These are phyloP conservation scores for Microbotryomycetes sp. DNA, from an alignment of 1,284 basidiomycete genomes.

Conservation along the genomic window DNA sequence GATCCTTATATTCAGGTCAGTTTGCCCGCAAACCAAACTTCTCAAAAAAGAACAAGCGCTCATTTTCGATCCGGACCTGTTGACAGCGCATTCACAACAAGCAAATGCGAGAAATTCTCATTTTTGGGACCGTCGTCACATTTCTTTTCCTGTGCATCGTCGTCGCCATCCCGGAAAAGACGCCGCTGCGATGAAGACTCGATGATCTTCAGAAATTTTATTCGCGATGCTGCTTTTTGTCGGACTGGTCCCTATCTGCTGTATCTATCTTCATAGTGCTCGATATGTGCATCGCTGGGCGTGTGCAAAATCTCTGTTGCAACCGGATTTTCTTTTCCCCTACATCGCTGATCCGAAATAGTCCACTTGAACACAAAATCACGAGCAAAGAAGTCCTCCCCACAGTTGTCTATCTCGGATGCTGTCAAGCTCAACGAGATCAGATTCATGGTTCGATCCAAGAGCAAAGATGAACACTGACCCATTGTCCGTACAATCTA, in stretches of 20 bases:
- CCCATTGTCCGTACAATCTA: not conserved
- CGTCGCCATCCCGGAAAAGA: conserved; percentile 1
- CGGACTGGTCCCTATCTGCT: too few relatives aligned
- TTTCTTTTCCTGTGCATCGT: not conserved
- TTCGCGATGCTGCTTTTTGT: not conserved
- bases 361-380: too few relatives aligned
- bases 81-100: conserved; percentile 2
- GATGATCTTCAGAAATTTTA: not conserved
- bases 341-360: too few relatives aligned
- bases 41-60: not conserved
- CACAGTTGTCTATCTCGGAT: too few relatives aligned
- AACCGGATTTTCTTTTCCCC: too few relatives aligned
- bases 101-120: conserved; percentile 15
- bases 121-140: not conserved
- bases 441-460: too few relatives aligned
- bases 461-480: too few relatives aligned
- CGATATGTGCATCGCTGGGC: too few relatives aligned
- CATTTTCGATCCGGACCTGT: not conserved
- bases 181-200: not conserved
- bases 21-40: not conserved
- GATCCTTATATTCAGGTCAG: conserved; percentile 14
- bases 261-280: too few relatives aligned
- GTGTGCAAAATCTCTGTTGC: not conserved
- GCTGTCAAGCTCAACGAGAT: too few relatives aligned
- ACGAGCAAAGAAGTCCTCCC: too few relatives aligned